Evolutionary conservation across 2,329 filamentous ascomycete genomes (phyloP).

Genomic region (Scopulariopsis brevicaulis): DNA sequence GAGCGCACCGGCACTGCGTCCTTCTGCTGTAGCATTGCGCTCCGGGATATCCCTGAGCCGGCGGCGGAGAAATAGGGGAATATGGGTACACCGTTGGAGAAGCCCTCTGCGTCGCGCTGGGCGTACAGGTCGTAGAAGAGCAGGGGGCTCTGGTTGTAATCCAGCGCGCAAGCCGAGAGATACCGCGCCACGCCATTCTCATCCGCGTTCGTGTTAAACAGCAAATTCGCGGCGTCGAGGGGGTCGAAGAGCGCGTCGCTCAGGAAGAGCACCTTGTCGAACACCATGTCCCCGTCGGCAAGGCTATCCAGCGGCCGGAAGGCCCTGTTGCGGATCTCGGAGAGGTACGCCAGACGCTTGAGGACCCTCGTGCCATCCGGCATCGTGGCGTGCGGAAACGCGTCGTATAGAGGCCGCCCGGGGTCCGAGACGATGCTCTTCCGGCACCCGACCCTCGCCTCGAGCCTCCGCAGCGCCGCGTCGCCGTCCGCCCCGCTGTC

Average conservation of each 20-base stretch:
- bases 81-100: conserved; percentile 49
- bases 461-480: conserved; percentile 40
- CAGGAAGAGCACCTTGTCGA: conserved; percentile 48
- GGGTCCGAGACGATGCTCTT: conserved; percentile 45
- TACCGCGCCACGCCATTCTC: conserved; percentile 43
- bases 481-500: conserved; percentile 47
- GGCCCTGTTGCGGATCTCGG: conserved; percentile 61
- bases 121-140: conserved; percentile 67
- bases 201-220: conserved; percentile 50
- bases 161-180: conserved; percentile 58
- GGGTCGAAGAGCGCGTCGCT: conserved; percentile 53
- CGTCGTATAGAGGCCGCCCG: conserved; percentile 41
- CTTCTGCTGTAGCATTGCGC: conserved; percentile 47
- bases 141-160: conserved; percentile 45
- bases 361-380: conserved; percentile 51
- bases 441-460: conserved; percentile 28
- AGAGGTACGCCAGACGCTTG: conserved; percentile 64
- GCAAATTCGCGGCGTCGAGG: conserved; percentile 38
- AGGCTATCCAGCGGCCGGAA: conserved; percentile 47
- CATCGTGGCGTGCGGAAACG: conserved; percentile 46
- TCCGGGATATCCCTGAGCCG: conserved; percentile 41
- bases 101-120: conserved; percentile 54
- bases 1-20: conserved; percentile 59
- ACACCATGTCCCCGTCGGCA: conserved; percentile 25
- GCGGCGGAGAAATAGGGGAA: conserved; percentile 55